Base-by-base conservation (phyloP, 768 basidiomycete genomes). In the Boletellus ananiceps region DNA sequence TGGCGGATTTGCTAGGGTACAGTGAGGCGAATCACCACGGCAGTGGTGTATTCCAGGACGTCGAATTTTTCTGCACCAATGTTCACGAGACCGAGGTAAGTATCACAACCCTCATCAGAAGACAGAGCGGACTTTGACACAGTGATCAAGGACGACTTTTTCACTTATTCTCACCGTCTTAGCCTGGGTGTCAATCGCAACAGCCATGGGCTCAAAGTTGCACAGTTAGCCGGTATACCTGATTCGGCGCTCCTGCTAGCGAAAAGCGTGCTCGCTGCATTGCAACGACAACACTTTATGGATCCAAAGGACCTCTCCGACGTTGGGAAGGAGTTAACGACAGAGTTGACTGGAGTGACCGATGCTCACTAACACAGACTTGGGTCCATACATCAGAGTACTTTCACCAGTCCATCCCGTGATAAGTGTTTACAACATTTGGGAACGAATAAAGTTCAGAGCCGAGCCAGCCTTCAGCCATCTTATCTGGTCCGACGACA, bases 401-500 rank as follows among this genome's bases (percentile, higher is more conserved):
- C 25, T 8, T 23, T n/a, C 12, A 29, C 36, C 19, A 21, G 27
- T 14, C 27, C 19, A 38, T 40, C 36, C 21, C 16, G 40, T 16
- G 25, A 50, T 40, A 41, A 44, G 18, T 45, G 32, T 35, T 60
- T 23, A 66, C 7, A 48, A 47, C 59, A 80, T 73, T 45, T 72
- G 74, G 11, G 83, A 81, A 39, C 87, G 82, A 55, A 97, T 97
- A 68, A 84, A 71, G 66, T 98, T 99, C 57, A 99, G 65, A 1
- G 94, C 95, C 29, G 87, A 90, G 3, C 95, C 95, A 19, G 86
- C 84, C 46, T 75, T 73, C 49, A 99, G 72, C 95, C 95, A 98
- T 52, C 86, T 85, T 39, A 95, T 69, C 70, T 96, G 93, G 65
- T 96, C 94, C 21, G 65, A 68, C 15, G 88, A 91, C 84, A 98